Evolutionary conservation across 2,329 filamentous ascomycete genomes (phyloP), one percentile per base, ranked within the genome.

Genomic region (Botrytis galanthina): DNA sequence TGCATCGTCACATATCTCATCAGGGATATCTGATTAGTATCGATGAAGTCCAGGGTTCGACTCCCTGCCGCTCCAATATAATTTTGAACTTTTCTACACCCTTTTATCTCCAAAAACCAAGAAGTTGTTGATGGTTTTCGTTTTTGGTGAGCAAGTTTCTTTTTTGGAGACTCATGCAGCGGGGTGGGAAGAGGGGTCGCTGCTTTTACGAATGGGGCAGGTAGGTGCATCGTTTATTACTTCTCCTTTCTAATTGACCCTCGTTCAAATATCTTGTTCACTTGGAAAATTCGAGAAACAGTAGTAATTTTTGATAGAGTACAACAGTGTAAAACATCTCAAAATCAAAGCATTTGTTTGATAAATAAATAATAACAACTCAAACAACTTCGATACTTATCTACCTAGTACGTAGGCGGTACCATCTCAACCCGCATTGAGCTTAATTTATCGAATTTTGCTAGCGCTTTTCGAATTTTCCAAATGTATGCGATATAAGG

Each of bases 1-100:
- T 68, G 64, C 64, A 68, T 29, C 5, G 6, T 51, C 32, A 39
- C 0, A 20, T 3, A 7, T 8, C 22, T 42, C 44, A 22, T 1
- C 0, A 12, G 1, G 51, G 6, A 10, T 7, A 2, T 16, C 2
- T 39, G 64, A 29, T 7, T 12, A 39, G 0, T 26, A 22, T 68
- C 64, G 64, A 68, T 68, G 64, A 68, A 68, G 64, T 54, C 64
- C 64, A 39, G 64, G 64, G 64, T 68, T 68, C 64, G 35, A 68
- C 16, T 22, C 64, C 64, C 64, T 39, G 64, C 64, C 64, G 64
- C 64, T 68, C 64, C 64, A 68, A 29, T 2, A 1, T 1, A 2
- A 6, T 66, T 51, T 48, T 35, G 4, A 22, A 35, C 5, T 18
- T 32, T n/a, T n/a, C 18, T 18, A 1, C 7, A 6, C n/a, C 4